Evolutionary conservation across 2,329 filamentous ascomycete species (phyloP).

Genomic region (Rutstroemia sp.): DNA sequence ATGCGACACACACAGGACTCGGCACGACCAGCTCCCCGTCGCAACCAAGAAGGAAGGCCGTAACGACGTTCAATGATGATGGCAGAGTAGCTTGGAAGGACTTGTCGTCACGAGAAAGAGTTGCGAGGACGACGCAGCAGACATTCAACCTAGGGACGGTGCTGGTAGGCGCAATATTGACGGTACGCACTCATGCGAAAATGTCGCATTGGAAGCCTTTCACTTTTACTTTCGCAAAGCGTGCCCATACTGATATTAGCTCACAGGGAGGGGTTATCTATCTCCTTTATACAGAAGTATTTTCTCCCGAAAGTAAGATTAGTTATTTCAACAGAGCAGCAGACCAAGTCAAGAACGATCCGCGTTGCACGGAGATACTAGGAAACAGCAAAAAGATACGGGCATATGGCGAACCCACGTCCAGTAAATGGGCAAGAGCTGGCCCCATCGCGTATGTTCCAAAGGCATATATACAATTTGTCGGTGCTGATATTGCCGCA

Average conservation of each 20-base stretch:
- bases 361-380: slow-evolving; percentile 63
- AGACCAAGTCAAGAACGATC: slow-evolving; percentile 66
- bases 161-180: slow-evolving; percentile 65
- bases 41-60: slow-evolving; percentile 51
- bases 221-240: neutral
- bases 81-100: slow-evolving; percentile 75
- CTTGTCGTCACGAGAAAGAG: slow-evolving; percentile 70
- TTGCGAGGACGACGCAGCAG: slow-evolving; percentile 79
- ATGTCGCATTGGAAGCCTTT: neutral
- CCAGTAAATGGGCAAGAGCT: slow-evolving; percentile 70
- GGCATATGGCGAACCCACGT: slow-evolving; percentile 74
- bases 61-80: slow-evolving; percentile 82
- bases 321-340: slow-evolving; percentile 84
- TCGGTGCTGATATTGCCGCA: slow-evolving; percentile 27
- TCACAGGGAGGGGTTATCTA: slow-evolving; percentile 66
- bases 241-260: slow-evolving; percentile 12
- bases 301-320: slow-evolving; percentile 78
- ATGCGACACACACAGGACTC: slow-evolving; percentile 49
- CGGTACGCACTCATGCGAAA: slow-evolving; percentile 42
- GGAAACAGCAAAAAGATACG: slow-evolving; percentile 68
- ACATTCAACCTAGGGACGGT: slow-evolving; percentile 81
- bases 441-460: slow-evolving; percentile 49
- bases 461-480: neutral
- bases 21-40: slow-evolving; percentile 26
- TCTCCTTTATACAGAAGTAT: slow-evolving; percentile 74